phyloP scores from a whole-genome alignment of 2,329 filamentous ascomycete species.

The Ascochyta rabiei region DNA sequence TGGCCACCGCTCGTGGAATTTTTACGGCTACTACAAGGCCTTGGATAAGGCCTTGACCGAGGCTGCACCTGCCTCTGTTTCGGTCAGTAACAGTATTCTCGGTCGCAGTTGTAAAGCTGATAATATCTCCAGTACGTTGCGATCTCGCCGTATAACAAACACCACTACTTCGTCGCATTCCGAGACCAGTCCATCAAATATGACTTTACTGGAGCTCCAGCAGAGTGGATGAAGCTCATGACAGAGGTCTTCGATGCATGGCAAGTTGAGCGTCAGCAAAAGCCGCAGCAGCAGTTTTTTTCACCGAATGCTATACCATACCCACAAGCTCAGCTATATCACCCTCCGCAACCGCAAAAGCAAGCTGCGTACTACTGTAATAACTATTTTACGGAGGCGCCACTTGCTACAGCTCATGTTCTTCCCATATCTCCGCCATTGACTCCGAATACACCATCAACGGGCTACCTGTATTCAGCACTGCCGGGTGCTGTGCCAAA shows the following conservation, averaged over 20 bases:
- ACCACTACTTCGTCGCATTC: conserved; percentile 45
- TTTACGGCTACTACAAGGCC: conserved; percentile 37
- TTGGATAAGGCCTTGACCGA: conserved; percentile 38
- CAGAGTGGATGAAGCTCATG: conserved; percentile 44
- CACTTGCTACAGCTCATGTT: not conserved
- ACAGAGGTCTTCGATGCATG: conserved; percentile 40
- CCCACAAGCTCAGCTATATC: conserved; percentile 10
- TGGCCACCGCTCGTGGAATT: conserved; percentile 41
- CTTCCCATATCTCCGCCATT: conserved; percentile 21
- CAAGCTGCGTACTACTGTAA: conserved; percentile 17
- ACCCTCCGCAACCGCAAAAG: conserved; percentile 11
- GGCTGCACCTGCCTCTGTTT: conserved; percentile 33
- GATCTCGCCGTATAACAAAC: conserved; percentile 40
- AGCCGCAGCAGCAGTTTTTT: conserved; percentile 20
- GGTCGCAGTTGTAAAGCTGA: not conserved
- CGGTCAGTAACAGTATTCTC: conserved; percentile 26
- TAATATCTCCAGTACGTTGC: conserved; percentile 36
- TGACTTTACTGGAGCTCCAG: conserved; percentile 39
- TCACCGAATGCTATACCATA: conserved; percentile 5
- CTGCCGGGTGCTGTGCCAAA: conserved; percentile 13
- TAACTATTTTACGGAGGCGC: conserved; percentile 2
- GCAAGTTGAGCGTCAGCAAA: conserved; percentile 33
- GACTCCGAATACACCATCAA: conserved; percentile 20
- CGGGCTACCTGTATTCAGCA: conserved; percentile 18
- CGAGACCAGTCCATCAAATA: conserved; percentile 41